phyloP scores from a whole-genome alignment of 164 flowering plant genomes.

The Macadamia integrifolia region DNA sequence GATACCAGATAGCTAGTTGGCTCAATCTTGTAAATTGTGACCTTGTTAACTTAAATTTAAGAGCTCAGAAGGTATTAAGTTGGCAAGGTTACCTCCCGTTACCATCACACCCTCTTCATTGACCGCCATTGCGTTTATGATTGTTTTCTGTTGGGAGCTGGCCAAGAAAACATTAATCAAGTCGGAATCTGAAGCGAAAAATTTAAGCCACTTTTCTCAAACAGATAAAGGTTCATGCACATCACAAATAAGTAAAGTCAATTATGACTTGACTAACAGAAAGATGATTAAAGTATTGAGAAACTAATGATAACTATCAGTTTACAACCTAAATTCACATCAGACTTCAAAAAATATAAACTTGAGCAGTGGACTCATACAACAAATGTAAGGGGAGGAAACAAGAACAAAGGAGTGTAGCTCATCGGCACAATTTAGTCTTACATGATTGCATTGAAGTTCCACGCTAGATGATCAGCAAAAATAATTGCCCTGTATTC shows the following conservation, averaged over 20 bases:
- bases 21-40: neutral
- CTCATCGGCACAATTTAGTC: too few relatives aligned
- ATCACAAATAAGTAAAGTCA: neutral
- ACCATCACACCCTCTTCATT: constrained; percentile 96
- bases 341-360: neutral
- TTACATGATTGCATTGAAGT: too few relatives aligned
- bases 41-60: neutral
- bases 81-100: constrained; percentile 60
- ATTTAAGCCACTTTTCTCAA: too few relatives aligned
- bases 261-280: too few relatives aligned
- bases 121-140: constrained; percentile 89
- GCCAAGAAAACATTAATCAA: neutral
- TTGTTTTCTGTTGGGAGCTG: constrained; percentile 99
- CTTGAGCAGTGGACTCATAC: too few relatives aligned
- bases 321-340: neutral
- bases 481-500: too few relatives aligned
- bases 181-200: too few relatives aligned
- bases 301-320: neutral
- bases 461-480: too few relatives aligned
- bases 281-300: neutral
- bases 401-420: too few relatives aligned
- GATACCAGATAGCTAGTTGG: neutral
- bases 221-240: too few relatives aligned
- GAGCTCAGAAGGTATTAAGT: neutral
- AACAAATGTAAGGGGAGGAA: too few relatives aligned